Percentiles rank a stretch among this genome's conserved stretches.
Evolutionary conservation across 352 stramenopile species (phyloP).

Genomic region (Globisporangium spinosum): DNA sequence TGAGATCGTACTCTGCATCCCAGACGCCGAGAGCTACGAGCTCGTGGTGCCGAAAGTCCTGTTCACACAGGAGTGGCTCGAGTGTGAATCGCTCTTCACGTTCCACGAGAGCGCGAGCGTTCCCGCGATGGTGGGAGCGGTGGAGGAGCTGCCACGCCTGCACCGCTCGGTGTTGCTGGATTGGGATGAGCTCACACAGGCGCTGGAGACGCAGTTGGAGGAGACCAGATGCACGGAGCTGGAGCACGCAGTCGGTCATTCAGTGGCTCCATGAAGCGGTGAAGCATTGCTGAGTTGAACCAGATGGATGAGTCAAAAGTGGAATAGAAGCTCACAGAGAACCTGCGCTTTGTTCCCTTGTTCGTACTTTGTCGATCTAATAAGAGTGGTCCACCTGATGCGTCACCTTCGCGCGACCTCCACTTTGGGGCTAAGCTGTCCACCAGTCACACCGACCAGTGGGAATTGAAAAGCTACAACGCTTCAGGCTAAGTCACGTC

Average conservation of each 20-base stretch:
- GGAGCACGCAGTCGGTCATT: not conserved
- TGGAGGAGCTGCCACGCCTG: slow-evolving; percentile 10
- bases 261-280: not conserved
- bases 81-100: slow-evolving; percentile 17
- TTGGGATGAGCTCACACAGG: not conserved
- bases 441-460: slow-evolving; percentile 12
- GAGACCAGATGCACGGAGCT: slow-evolving; percentile 8
- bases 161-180: slow-evolving; percentile 12
- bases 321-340: not conserved
- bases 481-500: slow-evolving; percentile 14
- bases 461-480: slow-evolving; percentile 17
- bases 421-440: slow-evolving; percentile 7
- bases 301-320: not conserved
- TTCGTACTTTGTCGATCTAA: not conserved
- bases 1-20: slow-evolving; percentile 15
- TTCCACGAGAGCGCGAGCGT: slow-evolving; percentile 16
- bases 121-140: slow-evolving; percentile 12
- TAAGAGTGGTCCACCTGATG: slow-evolving; percentile 1
- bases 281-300: not conserved
- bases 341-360: not conserved
- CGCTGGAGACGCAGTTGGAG: slow-evolving; percentile 6
- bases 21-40: slow-evolving; percentile 19
- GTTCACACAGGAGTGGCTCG: slow-evolving; percentile 24
- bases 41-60: slow-evolving; percentile 18
- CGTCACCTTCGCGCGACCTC: slow-evolving; percentile 11